Base-by-base conservation (phyloP, 23 red algal species). In the Gracilariopsis chorda region DNA sequence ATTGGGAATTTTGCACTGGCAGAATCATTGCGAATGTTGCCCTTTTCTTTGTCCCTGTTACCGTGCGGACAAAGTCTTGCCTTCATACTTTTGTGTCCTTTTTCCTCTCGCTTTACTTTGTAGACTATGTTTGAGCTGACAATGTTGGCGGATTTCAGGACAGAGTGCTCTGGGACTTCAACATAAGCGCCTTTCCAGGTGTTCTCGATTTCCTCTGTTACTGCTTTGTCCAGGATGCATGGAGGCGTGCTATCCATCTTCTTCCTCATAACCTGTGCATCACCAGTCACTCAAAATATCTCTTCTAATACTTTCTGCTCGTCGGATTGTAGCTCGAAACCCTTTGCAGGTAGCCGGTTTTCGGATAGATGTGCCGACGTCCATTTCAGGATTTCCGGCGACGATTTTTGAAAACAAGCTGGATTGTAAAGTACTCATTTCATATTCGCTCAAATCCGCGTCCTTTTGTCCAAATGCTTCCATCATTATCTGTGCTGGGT, bases 51-150 rank as follows among this genome's bases (percentile, higher is more conserved):
- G 44, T 86, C 81, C 14, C 33, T 65, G 37, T 86, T 86, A n/a
- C 84, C 84, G 52, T 77, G 84, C 6, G 84, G 84, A 37, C 84
- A 88, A 21, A 88, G 35, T 20, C 84, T 88, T 5, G 84, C 67
- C 48, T 88, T 88, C 2, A 88, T 30, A 19, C 48, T 7, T 47
- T 77, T 88, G 17, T 60, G 42, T 10, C 64, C 67, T 57, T 88
- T 88, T 55, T 88, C 84, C 48, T 74, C 65, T 7, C 39, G 27
- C 53, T 77, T 88, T 12, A 88, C 67, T 46, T 77, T 88, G 36
- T 77, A 88, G 51, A 88, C 67, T 14, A 88, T 35, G 52, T 76
- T 40, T 27, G 63, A 88, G 34, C 47, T 46, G 25, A 74, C 19
- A 33, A 73, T 7, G 6, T 73, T 73, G n/a, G 41, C 35, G 33